A percentile compares a stretch with the other conserved stretches of the same genome.
phyloP scores from a whole-genome alignment of 768 basidiomycete genomes.

The Termitomyces sp. region DNA sequence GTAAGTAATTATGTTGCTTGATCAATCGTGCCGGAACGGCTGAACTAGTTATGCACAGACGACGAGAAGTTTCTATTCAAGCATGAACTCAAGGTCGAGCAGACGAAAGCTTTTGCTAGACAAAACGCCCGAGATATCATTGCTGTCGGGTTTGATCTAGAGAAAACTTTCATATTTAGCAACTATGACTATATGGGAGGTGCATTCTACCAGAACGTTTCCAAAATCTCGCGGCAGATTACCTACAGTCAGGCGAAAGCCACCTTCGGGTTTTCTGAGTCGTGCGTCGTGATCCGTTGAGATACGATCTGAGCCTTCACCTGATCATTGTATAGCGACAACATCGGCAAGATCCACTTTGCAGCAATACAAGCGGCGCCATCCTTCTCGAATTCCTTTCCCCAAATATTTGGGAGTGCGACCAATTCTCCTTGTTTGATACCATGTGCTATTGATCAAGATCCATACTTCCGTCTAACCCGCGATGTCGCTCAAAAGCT shows the following conservation, averaged over 20 bases:
- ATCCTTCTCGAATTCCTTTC: conserved; percentile 97
- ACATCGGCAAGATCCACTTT: conserved; percentile 97
- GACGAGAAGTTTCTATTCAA: conserved; percentile 99
- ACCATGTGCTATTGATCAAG: conserved; percentile 97
- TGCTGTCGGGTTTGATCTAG: conserved; percentile 86
- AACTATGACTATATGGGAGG: conserved; percentile 89
- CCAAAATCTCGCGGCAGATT: conserved; percentile 88
- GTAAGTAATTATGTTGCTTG: conserved; percentile 29
- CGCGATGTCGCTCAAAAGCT: conserved; percentile 92
- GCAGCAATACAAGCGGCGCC: conserved; percentile 93
- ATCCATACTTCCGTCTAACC: conserved; percentile 96
- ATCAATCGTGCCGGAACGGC: not conserved
- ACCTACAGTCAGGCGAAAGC: conserved; percentile 92
- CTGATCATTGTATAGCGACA: conserved; percentile 61
- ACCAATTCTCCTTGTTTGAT: conserved; percentile 90
- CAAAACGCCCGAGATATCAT: conserved; percentile 96
- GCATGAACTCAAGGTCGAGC: conserved; percentile 85
- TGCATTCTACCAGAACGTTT: conserved; percentile 90
- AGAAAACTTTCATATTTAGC: conserved; percentile 97
- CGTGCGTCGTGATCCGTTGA: conserved; percentile 49
- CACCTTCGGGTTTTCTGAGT: conserved; percentile 95
- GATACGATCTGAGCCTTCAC: not conserved
- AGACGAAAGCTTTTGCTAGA: conserved; percentile 75
- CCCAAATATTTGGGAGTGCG: conserved; percentile 86
- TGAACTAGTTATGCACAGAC: conserved; percentile 40